Conservation (phyloP, 371 early-diverging fungal genomes). For the Circinella umbellata region DNA sequence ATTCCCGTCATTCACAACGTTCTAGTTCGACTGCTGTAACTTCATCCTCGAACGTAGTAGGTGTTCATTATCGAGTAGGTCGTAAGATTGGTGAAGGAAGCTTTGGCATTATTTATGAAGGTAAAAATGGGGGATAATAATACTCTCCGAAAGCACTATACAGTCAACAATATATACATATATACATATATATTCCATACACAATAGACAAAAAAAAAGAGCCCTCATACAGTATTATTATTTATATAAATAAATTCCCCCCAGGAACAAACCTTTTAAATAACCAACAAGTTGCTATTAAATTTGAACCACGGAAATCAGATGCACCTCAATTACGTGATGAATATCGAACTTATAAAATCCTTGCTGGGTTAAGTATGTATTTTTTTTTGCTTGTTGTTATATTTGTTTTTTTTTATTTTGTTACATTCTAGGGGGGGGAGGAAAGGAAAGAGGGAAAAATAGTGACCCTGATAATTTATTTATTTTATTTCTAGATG, state of each 20-base stretch:
- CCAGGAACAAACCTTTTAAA: slow-evolving; percentile 65
- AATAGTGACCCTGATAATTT: neutral
- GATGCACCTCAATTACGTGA: slow-evolving; percentile 91
- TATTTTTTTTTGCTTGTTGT: neutral
- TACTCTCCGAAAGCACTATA: too few relatives aligned
- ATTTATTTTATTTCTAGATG: slow-evolving; percentile 50
- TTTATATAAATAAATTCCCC: too few relatives aligned
- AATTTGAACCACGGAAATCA: slow-evolving; percentile 86
- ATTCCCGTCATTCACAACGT: slow-evolving; percentile 25
- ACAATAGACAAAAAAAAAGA: too few relatives aligned
- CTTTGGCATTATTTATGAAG: slow-evolving; percentile 97
- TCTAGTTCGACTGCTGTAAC: slow-evolving; percentile 26
- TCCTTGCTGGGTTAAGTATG: slow-evolving; percentile 68
- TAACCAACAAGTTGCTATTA: slow-evolving; percentile 85
- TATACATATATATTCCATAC: too few relatives aligned
- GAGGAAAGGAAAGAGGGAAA: too few relatives aligned
- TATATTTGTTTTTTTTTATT: slow-evolving; percentile 28
- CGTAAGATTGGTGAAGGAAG: slow-evolving; percentile 95
- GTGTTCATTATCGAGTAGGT: slow-evolving; percentile 91
- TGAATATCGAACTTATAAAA: slow-evolving; percentile 86
- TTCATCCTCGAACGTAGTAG: slow-evolving; percentile 67
- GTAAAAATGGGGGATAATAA: slow-evolving; percentile 43
- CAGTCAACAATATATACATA: too few relatives aligned
- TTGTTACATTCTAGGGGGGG: neutral
- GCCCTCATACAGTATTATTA: too few relatives aligned